Evolutionary conservation across 2,329 filamentous ascomycete genomes (phyloP).

Genomic region (Sphaerulina vaccinii): DNA sequence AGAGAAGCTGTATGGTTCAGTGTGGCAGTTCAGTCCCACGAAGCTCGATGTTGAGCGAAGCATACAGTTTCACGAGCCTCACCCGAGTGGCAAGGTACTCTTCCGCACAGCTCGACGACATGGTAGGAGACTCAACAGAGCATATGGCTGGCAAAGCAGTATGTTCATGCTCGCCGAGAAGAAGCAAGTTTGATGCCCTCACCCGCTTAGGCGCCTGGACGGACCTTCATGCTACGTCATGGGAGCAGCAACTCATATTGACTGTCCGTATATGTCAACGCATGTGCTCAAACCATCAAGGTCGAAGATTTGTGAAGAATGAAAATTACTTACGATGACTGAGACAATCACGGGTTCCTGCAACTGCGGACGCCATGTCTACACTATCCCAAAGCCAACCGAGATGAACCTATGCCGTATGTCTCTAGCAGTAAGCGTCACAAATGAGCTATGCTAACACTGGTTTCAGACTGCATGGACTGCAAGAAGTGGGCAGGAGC

Average conservation of each 20-base stretch:
- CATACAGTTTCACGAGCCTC: slow-evolving; percentile 62
- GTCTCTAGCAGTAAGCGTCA: not conserved
- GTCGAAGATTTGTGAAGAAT: too few species aligned
- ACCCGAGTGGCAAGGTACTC: slow-evolving; percentile 53
- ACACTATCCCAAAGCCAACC: too few species aligned
- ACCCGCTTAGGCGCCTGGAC: too few species aligned
- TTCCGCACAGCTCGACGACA: slow-evolving; percentile 47
- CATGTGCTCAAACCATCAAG: too few species aligned
- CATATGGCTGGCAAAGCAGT: slow-evolving; percentile 52
- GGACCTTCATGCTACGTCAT: too few species aligned
- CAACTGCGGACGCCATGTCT: too few species aligned
- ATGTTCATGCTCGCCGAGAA: too few species aligned
- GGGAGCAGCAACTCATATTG: too few species aligned
- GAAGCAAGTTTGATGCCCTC: too few species aligned
- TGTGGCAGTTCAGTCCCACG: slow-evolving; percentile 56
- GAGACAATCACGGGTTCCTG: too few species aligned
- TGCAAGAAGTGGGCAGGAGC: not conserved
- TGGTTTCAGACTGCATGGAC: not conserved
- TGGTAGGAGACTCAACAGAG: slow-evolving; percentile 49
- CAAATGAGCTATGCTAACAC: not conserved
- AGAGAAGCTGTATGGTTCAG: slow-evolving; percentile 58
- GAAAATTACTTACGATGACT: too few species aligned
- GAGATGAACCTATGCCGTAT: slow-evolving; percentile 1
- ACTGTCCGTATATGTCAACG: too few species aligned
- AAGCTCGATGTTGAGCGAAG: slow-evolving; percentile 45